Conservation (phyloP, 805 yeast genomes). For the Wickerhamiella sorbophila region DNA sequence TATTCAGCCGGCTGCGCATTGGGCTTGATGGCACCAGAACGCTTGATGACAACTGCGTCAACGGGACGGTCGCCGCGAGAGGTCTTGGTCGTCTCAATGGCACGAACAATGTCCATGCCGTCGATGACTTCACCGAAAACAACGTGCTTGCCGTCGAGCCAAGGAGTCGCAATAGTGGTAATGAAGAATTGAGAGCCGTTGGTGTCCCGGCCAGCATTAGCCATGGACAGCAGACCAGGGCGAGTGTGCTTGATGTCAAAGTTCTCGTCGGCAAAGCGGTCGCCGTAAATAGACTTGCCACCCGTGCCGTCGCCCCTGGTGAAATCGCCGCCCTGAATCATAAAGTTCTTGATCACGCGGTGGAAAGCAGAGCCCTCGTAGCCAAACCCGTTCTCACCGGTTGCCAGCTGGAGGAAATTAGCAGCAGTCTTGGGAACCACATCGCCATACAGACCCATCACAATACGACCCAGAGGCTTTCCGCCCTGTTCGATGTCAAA, state of each 20-base stretch:
- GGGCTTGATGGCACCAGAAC: slow-evolving; percentile 47
- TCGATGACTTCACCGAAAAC: slow-evolving; percentile 85
- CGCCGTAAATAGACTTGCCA: slow-evolving; percentile 68
- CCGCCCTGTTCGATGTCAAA: slow-evolving; percentile 79
- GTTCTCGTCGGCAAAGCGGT: slow-evolving; percentile 65
- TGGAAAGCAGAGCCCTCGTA: slow-evolving; percentile 57
- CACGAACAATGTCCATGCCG: slow-evolving; percentile 68
- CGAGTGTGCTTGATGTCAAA: slow-evolving; percentile 40
- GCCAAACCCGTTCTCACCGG: slow-evolving; percentile 58
- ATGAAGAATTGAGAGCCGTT: slow-evolving; percentile 94
- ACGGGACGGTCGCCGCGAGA: slow-evolving; percentile 57
- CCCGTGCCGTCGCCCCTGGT: slow-evolving; percentile 51
- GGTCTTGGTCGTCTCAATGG: slow-evolving; percentile 63
- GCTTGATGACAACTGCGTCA: slow-evolving; percentile 46
- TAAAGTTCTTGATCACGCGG: slow-evolving; percentile 54
- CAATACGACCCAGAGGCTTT: slow-evolving; percentile 61
- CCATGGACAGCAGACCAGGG: slow-evolving; percentile 61
- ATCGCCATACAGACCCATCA: slow-evolving; percentile 75
- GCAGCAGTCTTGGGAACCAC: slow-evolving; percentile 80
- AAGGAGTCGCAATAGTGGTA: slow-evolving; percentile 76
- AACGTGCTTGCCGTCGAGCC: slow-evolving; percentile 92
- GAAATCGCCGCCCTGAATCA: slow-evolving; percentile 85
- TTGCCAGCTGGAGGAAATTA: slow-evolving; percentile 68
- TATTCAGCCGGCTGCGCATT: slow-evolving; percentile 14
- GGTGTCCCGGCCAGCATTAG: slow-evolving; percentile 53